Base-by-base conservation (phyloP, 345 rosid species). In the Ricinus communis region DNA sequence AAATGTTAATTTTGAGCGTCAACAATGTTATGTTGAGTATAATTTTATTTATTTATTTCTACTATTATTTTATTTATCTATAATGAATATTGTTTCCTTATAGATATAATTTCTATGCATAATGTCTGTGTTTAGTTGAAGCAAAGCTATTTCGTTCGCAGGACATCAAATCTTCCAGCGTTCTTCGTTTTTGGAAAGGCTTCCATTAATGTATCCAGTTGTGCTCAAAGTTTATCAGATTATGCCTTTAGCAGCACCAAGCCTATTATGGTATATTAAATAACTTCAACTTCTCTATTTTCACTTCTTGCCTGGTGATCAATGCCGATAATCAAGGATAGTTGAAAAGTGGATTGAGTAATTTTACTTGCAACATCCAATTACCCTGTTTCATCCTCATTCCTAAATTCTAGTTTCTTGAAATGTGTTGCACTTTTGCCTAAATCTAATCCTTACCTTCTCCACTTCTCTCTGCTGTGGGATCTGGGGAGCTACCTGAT, bases 141-240 rank as follows among this genome's bases (percentile, higher is more conserved):
- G 55, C 9, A 25, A 9, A 33, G n/a, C n/a, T n/a, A n/a, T 62
- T 21, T 56, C 60, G 72, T 66, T 68, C 36, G 81, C 85, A 94
- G 96, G 78, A 90, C 97, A 47, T 85, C 98, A 31, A 87, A 72
- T 2, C 85, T 90, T 79, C 92, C 96, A 1, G 91, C 98, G 62
- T 88, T 88, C 80, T 88, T 84, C 74, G 96, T 90, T 66, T 86
- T 90, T 2, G 98, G 98, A 65, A 90, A 87, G 74, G 91, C 87
- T 76, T 75, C 91, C 30, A 76, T 90, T 71, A 79, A 57, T 5
- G 51, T 74, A 47, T 71, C 90, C 2, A 75, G 51, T 25, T 93
- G 88, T 53, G 81, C 82, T 8, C 67, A 85, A 56, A 86, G 78
- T 61, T 73, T 93, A 59, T 64, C 75, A 15, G 75, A 79, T 54